Percentiles rank a stretch among this genome's conserved stretches.
phyloP scores from a whole-genome alignment of 345 rosid genomes.

The Ceriops decandra region DNA sequence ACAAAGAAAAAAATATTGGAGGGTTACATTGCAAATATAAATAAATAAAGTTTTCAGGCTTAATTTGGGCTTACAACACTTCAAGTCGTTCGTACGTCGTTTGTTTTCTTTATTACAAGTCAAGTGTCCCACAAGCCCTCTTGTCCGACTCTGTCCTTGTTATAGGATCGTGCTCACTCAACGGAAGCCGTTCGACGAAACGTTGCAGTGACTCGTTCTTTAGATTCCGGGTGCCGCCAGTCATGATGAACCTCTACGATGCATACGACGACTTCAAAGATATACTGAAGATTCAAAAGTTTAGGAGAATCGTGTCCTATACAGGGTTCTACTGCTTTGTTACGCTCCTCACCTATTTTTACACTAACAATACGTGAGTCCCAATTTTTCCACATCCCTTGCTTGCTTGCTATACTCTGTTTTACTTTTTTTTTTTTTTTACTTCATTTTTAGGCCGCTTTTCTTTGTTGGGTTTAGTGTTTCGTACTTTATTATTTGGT shows the following conservation, averaged over 20 bases:
- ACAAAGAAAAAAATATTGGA: no score
- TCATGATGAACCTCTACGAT: slow-evolving; percentile 35
- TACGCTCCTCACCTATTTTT: slow-evolving; percentile 54
- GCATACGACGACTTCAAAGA: slow-evolving; percentile 42
- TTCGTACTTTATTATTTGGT: neutral
- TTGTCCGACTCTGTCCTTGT: fast-evolving
- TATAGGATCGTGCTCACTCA: neutral
- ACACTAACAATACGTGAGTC: slow-evolving; percentile 82
- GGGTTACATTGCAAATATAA: no score
- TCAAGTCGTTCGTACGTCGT: no score
- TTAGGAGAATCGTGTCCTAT: slow-evolving; percentile 66
- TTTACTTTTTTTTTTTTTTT: neutral
- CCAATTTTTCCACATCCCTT: neutral
- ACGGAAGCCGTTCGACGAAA: slow-evolving; percentile 11
- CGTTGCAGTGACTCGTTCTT: neutral
- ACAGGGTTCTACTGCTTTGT: slow-evolving; percentile 66
- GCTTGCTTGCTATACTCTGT: neutral
- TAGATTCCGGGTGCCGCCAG: neutral
- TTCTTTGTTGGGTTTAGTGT: slow-evolving; percentile 6
- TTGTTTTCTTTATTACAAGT: no score
- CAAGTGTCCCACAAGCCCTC: no score
- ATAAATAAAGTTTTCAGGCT: no score
- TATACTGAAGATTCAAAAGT: slow-evolving; percentile 74
- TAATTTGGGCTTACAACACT: no score
- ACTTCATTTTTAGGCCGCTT: slow-evolving; percentile 1